phyloP scores from a whole-genome alignment of 805 yeast genomes.

The Candida maltosa region DNA sequence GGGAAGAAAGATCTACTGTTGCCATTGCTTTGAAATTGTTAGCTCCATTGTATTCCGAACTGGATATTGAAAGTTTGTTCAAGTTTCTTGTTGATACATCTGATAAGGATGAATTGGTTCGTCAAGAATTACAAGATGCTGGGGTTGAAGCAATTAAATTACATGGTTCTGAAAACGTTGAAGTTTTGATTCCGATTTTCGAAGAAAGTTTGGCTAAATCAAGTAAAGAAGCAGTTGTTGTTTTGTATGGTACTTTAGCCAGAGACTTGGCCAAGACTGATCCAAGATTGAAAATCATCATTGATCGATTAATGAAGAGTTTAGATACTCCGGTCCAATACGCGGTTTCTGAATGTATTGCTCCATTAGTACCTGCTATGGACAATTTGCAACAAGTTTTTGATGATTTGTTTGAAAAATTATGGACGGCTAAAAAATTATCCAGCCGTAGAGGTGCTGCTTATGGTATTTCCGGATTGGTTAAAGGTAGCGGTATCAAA shows the following conservation, averaged over 20 bases:
- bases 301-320: conserved; percentile 68
- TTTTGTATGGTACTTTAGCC: conserved; percentile 88
- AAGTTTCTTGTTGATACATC: conserved; percentile 63
- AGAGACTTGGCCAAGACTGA: conserved; percentile 73
- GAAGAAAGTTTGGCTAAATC: conserved; percentile 61
- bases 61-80: conserved; percentile 52
- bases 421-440: conserved; percentile 49
- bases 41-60: conserved; percentile 42
- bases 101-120: conserved; percentile 68
- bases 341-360: conserved; percentile 82
- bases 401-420: conserved; percentile 54
- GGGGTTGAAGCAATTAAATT: conserved; percentile 68
- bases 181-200: conserved; percentile 74
- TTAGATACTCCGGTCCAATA: conserved; percentile 85
- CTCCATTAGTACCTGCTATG: conserved; percentile 71
- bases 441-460: conserved; percentile 89
- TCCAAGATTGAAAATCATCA: conserved; percentile 58
- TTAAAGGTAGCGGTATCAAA: conserved; percentile 83
- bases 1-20: conserved; percentile 84
- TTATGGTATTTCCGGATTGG: conserved; percentile 91
- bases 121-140: conserved; percentile 85
- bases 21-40: conserved; percentile 64
- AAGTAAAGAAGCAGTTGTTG: conserved; percentile 76
- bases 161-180: conserved; percentile 69
- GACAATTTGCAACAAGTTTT: conserved; percentile 51